Evolutionary conservation across 2,329 filamentous ascomycete species (phyloP), one percentile per base, ranked within the genome.

Genomic region (Niveomyces coronatus): DNA sequence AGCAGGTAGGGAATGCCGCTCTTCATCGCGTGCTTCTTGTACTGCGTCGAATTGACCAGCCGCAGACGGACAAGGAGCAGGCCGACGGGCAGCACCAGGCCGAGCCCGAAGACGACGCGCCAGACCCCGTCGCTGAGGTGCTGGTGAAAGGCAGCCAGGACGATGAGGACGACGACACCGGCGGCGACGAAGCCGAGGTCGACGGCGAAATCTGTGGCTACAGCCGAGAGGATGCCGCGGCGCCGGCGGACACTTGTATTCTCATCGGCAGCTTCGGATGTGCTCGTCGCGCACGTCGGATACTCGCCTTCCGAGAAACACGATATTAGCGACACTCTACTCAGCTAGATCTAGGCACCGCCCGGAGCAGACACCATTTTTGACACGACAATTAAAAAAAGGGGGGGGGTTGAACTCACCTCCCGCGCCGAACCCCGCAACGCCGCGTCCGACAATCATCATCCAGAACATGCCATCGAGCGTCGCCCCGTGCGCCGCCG

Each of bases 51-150:
- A 53, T 66, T 71, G 36, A 65, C 52, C 47, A 68, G 64, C 30
- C 60, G 68, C 24, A 76, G 51, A 9, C 72, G 67, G 42, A 75
- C 70, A 49, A 71, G 71, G 35, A 74, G 68, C 13, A 76, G 60
- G 2, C 61, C 60, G 4, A 76, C 52, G 0, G 71, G 71, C 6
- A 54, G 28, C 7, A 46, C 33, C 18, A 50, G 35, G 6, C 49
- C 49, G 4, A 51, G 22, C 6, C 49, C 49, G 13, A 51, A 51
- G 32, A 40, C 43, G 3, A 68, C 60, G 1, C 65, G 54, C 65
- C 66, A 70, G 7, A 68, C 55, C 2, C 62, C 65, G 35, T 55
- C 57, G 49, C 51, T 58, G 31, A 50, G 55, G 23, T 47, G 46
- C 27, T 43, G 51, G 16, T 47, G 49, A 47, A 52, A 59, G 1